Percentiles rank a stretch among this genome's conserved stretches.
Conservation (phyloP, 129 eudicot genomes). For the Helichrysum umbraculigerum region DNA sequence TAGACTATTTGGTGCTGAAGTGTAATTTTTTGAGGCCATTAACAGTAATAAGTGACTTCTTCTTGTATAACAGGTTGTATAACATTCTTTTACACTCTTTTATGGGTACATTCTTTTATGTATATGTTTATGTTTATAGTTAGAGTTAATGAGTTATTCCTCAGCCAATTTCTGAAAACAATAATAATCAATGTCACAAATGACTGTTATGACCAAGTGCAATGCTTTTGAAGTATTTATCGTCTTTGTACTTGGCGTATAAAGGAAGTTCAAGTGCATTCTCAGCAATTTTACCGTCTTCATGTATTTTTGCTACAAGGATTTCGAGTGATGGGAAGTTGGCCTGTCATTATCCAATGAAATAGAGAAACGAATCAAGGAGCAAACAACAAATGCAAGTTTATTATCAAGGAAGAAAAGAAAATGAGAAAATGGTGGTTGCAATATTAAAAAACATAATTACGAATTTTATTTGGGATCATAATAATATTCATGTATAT, state of each 20-base stretch:
- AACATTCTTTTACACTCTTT: too few species aligned
- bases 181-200: slow-evolving; percentile 18
- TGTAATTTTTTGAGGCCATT: too few species aligned
- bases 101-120: background rate
- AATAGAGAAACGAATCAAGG: background rate
- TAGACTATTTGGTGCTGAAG: too few species aligned
- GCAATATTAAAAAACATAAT: too few species aligned
- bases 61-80: too few species aligned
- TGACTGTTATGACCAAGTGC: slow-evolving; percentile 28
- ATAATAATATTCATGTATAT: too few species aligned
- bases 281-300: slow-evolving; percentile 76
- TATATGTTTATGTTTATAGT: background rate
- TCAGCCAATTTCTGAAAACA: background rate
- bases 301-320: slow-evolving; percentile 77
- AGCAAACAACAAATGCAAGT: too few species aligned
- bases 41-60: too few species aligned
- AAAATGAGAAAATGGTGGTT: too few species aligned
- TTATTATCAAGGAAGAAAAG: too few species aligned
- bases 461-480: too few species aligned
- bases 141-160: background rate
- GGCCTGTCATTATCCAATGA: slow-evolving; percentile 47
- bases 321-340: slow-evolving; percentile 86
- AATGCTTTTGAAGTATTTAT: slow-evolving; percentile 47
- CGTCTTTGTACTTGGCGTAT: slow-evolving; percentile 71
- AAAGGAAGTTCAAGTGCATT: slow-evolving; percentile 80